Percentiles rank a stretch among this genome's conserved stretches.
These are phyloP conservation scores for Cyberlindnera euphorbiae DNA, from an alignment of 805 yeast species.

Conservation along the genomic window DNA sequence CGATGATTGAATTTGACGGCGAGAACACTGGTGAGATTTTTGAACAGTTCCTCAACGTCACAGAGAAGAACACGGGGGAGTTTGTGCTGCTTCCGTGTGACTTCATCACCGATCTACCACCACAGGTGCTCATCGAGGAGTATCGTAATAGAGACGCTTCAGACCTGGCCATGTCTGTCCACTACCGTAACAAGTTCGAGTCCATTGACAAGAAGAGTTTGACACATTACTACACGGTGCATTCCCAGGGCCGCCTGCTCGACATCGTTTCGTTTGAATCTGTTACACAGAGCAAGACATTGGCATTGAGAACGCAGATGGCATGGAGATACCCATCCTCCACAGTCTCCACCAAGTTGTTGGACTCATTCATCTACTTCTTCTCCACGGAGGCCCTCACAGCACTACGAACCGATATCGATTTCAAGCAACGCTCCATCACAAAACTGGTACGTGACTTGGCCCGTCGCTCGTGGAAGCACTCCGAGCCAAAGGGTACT, in stretches of 20 bases:
- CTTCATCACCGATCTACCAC: slow-evolving; percentile 87
- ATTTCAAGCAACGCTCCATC: slow-evolving; percentile 38
- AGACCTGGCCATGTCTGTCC: slow-evolving; percentile 72
- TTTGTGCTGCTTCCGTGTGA: slow-evolving; percentile 92
- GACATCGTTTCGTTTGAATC: slow-evolving; percentile 69
- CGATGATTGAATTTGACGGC: slow-evolving; percentile 39
- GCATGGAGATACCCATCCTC: slow-evolving; percentile 84
- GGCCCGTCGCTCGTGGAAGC: slow-evolving; percentile 91
- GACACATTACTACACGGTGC: slow-evolving; percentile 62
- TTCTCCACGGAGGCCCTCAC: slow-evolving; percentile 50
- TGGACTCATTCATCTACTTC: slow-evolving; percentile 70
- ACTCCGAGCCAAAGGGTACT: slow-evolving; percentile 50
- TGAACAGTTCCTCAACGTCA: slow-evolving; percentile 39
- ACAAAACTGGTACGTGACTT: slow-evolving; percentile 76
- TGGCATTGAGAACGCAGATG: slow-evolving; percentile 80
- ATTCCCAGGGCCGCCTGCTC: slow-evolving; percentile 54
- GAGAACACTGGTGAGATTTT: slow-evolving; percentile 62
- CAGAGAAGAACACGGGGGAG: slow-evolving; percentile 33
- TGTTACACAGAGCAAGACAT: slow-evolving; percentile 64
- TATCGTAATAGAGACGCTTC: slow-evolving; percentile 66
- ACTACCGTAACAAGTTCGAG: slow-evolving; percentile 70
- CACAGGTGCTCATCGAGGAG: slow-evolving; percentile 80
- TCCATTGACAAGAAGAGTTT: slow-evolving; percentile 73
- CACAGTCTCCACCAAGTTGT: slow-evolving; percentile 67
- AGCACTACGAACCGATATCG: slow-evolving; percentile 38